These are phyloP conservation scores for Peribolospora baueri DNA, from an alignment of 768 basidiomycete genomes.

Conservation along the genomic window DNA sequence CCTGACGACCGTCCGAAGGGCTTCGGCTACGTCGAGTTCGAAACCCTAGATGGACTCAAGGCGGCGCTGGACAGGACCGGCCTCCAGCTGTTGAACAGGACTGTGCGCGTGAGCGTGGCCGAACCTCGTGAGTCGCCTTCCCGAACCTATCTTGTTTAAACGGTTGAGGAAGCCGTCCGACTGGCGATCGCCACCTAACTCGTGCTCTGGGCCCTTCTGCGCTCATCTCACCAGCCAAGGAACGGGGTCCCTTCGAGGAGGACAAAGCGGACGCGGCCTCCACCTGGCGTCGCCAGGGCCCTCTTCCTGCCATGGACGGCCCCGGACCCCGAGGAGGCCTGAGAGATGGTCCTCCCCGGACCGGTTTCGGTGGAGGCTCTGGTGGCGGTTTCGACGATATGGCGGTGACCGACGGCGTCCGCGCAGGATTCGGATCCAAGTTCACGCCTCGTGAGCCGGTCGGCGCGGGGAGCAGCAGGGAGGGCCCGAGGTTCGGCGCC, in stretches of 20 bases:
- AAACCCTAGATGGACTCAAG: conserved; percentile 61
- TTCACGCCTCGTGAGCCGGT: conserved; percentile 35
- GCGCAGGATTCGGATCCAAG: conserved; percentile 31
- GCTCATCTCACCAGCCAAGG: conserved; percentile 3
- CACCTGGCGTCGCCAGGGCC: neutral
- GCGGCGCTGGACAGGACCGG: conserved; percentile 51
- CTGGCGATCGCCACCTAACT: conserved; percentile 24
- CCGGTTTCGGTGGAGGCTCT: conserved; percentile 17
- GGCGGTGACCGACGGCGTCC: neutral
- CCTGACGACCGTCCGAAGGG: conserved; percentile 88
- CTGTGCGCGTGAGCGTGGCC: conserved; percentile 74
- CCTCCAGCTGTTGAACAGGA: conserved; percentile 47
- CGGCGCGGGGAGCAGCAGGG: conserved; percentile 6
- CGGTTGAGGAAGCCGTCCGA: conserved; percentile 19
- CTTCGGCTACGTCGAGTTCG: conserved; percentile 92
- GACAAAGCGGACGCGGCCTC: neutral
- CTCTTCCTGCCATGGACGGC: conserved; percentile 12
- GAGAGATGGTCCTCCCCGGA: conserved; percentile 29
- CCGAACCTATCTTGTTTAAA: conserved; percentile 21
- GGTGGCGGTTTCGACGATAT: conserved; percentile 17
- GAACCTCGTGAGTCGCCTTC: conserved; percentile 54
- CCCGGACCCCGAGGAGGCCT: conserved; percentile 24
- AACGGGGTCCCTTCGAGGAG: neutral
- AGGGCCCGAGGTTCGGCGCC: neutral
- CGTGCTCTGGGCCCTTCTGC: conserved; percentile 8